Percentiles rank a stretch among this genome's conserved stretches.
phyloP scores from a whole-genome alignment of 2,329 filamentous ascomycete species.

The Didymella segeticola region DNA sequence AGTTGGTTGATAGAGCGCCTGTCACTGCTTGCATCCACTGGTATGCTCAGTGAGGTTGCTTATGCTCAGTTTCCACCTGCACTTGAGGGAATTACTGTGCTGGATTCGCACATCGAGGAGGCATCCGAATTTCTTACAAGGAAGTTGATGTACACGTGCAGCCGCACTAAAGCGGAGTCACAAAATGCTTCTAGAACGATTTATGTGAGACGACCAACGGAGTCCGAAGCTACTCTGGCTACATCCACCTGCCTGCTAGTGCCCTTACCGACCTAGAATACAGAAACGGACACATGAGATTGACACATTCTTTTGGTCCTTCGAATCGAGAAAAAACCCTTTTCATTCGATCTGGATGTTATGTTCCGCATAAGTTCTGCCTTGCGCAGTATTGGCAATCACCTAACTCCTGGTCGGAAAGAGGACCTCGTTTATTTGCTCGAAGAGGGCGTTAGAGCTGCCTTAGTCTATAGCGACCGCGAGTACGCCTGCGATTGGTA shows the following conservation, averaged over 20 bases:
- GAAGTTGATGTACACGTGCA: constrained; percentile 31
- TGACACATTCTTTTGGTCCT: constrained; percentile 33
- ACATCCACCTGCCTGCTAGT: constrained; percentile 62
- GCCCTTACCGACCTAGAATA: constrained; percentile 46
- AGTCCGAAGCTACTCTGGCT: constrained; percentile 66
- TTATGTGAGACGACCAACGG: constrained; percentile 65
- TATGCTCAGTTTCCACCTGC: constrained; percentile 50
- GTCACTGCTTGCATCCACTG: constrained; percentile 23
- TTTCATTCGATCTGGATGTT: constrained; percentile 22
- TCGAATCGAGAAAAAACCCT: constrained; percentile 27
- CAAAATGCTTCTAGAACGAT: constrained; percentile 32
- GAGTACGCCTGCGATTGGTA: constrained; percentile 65
- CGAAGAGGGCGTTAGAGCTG: constrained; percentile 52
- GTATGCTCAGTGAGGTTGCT: constrained; percentile 20
- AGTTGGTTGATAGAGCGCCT: constrained; percentile 8
- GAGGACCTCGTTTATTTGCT: constrained; percentile 61
- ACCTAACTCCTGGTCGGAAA: constrained; percentile 55
- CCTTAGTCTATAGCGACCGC: constrained; percentile 41
- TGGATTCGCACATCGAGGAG: constrained; percentile 51
- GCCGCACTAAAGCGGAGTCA: neutral
- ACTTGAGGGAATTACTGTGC: constrained; percentile 47
- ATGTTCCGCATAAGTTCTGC: constrained; percentile 25
- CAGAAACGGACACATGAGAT: constrained; percentile 55
- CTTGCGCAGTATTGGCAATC: constrained; percentile 59
- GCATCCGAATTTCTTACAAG: constrained; percentile 54